These are phyloP conservation scores for Setaria viridis DNA, from an alignment of 202 grass and related monocot genomes.

Conservation along the genomic window DNA sequence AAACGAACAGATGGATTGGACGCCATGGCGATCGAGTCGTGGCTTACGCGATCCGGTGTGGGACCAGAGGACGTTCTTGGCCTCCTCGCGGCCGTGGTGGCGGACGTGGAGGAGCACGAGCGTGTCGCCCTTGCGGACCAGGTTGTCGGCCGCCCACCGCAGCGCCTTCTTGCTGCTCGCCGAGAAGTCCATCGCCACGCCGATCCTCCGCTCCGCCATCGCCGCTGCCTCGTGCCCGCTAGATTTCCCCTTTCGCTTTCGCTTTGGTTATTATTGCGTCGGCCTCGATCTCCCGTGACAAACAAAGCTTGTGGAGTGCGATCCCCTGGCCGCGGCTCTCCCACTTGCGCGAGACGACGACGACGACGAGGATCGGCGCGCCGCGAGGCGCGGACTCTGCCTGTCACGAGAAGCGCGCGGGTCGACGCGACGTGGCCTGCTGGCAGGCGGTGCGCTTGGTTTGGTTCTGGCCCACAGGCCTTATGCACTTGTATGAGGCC, in stretches of 20 bases:
- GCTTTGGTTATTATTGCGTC: background rate
- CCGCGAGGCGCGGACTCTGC: slow-evolving; percentile 13
- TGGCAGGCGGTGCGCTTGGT: background rate
- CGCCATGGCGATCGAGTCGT: background rate
- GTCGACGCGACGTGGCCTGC: background rate
- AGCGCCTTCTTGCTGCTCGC: slow-evolving; percentile 89
- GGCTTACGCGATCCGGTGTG: slow-evolving; percentile 63
- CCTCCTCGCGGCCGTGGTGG: slow-evolving; percentile 48
- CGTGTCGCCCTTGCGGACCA: slow-evolving; percentile 64
- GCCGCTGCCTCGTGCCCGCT: too few species aligned
- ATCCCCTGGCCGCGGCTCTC: background rate
- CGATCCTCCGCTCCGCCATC: slow-evolving; percentile 62
- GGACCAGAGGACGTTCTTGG: slow-evolving; percentile 58
- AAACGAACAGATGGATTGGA: background rate
- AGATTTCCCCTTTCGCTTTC: background rate
- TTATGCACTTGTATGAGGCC: too few species aligned
- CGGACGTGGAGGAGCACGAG: slow-evolving; percentile 71
- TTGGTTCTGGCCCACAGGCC: background rate
- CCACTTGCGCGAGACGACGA: slow-evolving; percentile 3
- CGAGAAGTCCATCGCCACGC: slow-evolving; percentile 91
- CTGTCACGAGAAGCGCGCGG: background rate
- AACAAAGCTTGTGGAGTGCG: background rate
- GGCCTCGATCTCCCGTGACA: slow-evolving; percentile 3
- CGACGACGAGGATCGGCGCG: background rate
- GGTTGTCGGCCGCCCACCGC: slow-evolving; percentile 71